Conservation (phyloP, 2,329 filamentous ascomycete species). For the Chaetomium sp. region DNA sequence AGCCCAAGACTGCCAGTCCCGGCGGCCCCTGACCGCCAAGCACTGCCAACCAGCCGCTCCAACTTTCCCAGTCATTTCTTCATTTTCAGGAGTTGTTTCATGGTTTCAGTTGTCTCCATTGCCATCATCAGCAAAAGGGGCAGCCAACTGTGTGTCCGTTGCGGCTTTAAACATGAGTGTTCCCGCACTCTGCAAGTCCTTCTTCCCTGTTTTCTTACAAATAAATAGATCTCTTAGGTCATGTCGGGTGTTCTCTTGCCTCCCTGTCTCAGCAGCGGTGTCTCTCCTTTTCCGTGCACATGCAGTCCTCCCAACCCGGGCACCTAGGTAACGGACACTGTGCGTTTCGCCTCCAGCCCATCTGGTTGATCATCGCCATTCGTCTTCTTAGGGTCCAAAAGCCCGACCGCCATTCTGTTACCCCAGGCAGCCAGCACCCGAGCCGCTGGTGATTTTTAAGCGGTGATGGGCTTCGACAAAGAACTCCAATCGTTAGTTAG, state of each 20-base stretch:
- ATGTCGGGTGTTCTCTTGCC: neutral
- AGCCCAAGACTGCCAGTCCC: conserved; percentile 15
- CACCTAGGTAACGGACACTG: conserved; percentile 15
- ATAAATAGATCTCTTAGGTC: neutral
- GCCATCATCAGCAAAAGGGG: neutral
- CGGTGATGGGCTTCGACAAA: neutral
- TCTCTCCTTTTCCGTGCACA: conserved; percentile 12
- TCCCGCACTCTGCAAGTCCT: neutral
- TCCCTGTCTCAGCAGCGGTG: conserved; percentile 4
- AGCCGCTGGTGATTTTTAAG: neutral
- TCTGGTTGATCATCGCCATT: conserved; percentile 6
- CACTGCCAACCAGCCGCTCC: conserved; percentile 4
- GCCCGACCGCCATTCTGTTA: conserved; percentile 8
- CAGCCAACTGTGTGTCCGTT: neutral
- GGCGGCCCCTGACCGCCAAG: conserved; percentile 25
- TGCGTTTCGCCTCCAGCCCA: conserved; percentile 11
- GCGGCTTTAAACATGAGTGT: neutral
- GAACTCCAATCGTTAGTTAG: neutral
- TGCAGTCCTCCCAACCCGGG: conserved; percentile 15
- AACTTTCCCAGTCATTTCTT: conserved; percentile 19
- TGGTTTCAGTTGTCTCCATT: conserved; percentile 19
- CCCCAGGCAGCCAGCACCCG: neutral
- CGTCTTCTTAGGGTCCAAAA: neutral
- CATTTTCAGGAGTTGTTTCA: conserved; percentile 30
- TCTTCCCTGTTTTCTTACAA: neutral